phyloP scores from a whole-genome alignment of 495 filamentous ascomycete species.

The Schizothecium vesticola region DNA sequence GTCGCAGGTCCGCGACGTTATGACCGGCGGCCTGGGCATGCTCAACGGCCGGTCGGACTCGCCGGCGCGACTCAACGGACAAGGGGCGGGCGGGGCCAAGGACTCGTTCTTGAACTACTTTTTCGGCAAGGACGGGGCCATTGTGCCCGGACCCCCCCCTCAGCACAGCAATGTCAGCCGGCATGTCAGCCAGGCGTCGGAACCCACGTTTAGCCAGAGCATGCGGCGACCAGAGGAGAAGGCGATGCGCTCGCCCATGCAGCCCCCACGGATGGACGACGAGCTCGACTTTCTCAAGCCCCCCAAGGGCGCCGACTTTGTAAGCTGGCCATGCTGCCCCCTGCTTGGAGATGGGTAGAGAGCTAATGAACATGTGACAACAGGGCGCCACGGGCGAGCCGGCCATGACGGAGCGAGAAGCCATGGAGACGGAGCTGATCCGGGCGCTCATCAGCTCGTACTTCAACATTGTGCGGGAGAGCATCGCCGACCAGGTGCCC shows the following conservation, averaged over 20 bases:
- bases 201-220: slow-evolving; percentile 78
- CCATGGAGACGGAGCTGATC: slow-evolving; percentile 95
- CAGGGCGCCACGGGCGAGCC: slow-evolving; percentile 58
- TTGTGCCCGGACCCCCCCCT: slow-evolving; percentile 38
- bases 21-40: slow-evolving; percentile 55
- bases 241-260: slow-evolving; percentile 36
- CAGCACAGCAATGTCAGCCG: slow-evolving; percentile 45
- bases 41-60: slow-evolving; percentile 67
- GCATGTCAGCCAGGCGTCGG: slow-evolving; percentile 66
- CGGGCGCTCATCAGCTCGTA: slow-evolving; percentile 93
- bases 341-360: neutral
- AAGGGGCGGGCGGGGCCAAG: slow-evolving; percentile 45
- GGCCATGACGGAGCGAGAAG: slow-evolving; percentile 87
- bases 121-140: slow-evolving; percentile 84
- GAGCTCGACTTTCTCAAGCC: slow-evolving; percentile 28
- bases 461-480: slow-evolving; percentile 97
- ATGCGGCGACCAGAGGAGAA: slow-evolving; percentile 70
- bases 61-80: slow-evolving; percentile 53
- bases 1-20: slow-evolving; percentile 67
- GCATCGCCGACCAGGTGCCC: slow-evolving; percentile 94
- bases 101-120: slow-evolving; percentile 98
- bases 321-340: slow-evolving; percentile 41
- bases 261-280: slow-evolving; percentile 30
- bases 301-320: slow-evolving; percentile 39
- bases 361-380: slow-evolving; percentile 27